Conservation (phyloP, 2,329 filamentous ascomycete species). For the Monilinia vaccinii-corymbosi region DNA sequence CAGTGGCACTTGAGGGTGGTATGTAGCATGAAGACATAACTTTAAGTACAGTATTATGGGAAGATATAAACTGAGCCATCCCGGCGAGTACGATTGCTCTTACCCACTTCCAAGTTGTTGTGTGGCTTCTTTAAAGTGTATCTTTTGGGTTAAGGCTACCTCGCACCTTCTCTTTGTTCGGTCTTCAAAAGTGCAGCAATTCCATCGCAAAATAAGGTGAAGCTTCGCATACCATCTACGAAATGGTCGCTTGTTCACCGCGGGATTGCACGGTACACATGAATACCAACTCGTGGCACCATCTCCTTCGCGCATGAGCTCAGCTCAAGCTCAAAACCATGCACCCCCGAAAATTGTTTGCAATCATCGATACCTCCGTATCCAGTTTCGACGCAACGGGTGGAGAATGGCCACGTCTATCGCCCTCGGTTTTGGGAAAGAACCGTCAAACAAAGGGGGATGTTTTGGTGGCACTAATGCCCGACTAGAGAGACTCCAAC, state of each 20-base stretch:
- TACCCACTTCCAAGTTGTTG: background rate
- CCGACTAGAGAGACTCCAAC: background rate
- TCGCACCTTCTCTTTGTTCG: background rate
- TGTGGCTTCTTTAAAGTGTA: background rate
- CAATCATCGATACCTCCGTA: conserved; percentile 16
- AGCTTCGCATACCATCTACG: background rate
- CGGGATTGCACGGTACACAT: background rate
- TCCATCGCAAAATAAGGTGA: background rate
- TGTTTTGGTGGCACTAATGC: conserved; percentile 9
- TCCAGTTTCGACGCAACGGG: conserved; percentile 15
- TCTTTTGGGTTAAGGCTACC: background rate
- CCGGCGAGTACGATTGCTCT: background rate
- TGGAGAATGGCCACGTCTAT: background rate
- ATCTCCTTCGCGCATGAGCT: background rate
- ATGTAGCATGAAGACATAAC: background rate
- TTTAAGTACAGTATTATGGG: background rate
- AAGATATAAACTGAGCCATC: background rate
- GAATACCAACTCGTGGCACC: background rate
- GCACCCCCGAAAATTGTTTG: conserved; percentile 14
- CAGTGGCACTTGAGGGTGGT: background rate
- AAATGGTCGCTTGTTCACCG: background rate
- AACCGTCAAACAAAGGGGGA: conserved; percentile 11
- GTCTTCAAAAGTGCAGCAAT: background rate
- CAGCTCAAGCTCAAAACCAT: conserved; percentile 11
- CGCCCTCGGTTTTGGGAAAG: conserved; percentile 9